A percentile compares a stretch with the other conserved stretches of the same genome.
phyloP scores from a whole-genome alignment of 257 asterid species.

The Solanum tarapatanum region DNA sequence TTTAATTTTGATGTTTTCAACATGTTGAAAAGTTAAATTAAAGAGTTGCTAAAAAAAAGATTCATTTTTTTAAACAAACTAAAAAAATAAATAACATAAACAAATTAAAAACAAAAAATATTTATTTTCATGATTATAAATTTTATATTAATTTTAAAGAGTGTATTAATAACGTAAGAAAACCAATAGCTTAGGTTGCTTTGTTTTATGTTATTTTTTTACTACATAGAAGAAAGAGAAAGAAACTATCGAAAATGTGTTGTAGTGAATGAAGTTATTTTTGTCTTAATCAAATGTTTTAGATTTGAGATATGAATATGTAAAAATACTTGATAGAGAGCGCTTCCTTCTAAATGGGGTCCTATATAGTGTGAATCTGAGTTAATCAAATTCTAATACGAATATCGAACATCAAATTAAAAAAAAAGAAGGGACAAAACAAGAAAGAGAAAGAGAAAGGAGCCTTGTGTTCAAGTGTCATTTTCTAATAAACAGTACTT shows the following conservation, averaged over 20 bases:
- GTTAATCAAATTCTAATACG: not conserved
- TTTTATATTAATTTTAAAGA: not conserved
- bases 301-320: too few species aligned
- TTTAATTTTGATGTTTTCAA: not conserved
- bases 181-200: not conserved
- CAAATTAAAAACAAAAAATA: not conserved
- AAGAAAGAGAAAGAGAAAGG: conserved; percentile 17
- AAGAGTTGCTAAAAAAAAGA: not conserved
- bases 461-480: conserved; percentile 60
- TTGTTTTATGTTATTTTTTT: conserved; percentile 29
- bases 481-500: conserved; percentile 64
- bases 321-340: not conserved
- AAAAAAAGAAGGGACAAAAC: not conserved
- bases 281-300: too few species aligned
- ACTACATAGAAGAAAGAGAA: conserved; percentile 14
- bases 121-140: not conserved
- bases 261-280: not conserved
- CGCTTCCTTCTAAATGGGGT: too few species aligned
- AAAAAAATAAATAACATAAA: not conserved
- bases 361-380: rapidly evolving
- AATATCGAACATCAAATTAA: rapidly evolving
- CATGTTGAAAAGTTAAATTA: not conserved
- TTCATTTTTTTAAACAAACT: too few species aligned
- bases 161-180: not conserved
- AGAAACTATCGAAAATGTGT: not conserved